Percentiles rank a stretch among this genome's conserved stretches.
Evolutionary conservation across 306 rosid species (phyloP).

Genomic region (Ammopiptanthus mongolicus): DNA sequence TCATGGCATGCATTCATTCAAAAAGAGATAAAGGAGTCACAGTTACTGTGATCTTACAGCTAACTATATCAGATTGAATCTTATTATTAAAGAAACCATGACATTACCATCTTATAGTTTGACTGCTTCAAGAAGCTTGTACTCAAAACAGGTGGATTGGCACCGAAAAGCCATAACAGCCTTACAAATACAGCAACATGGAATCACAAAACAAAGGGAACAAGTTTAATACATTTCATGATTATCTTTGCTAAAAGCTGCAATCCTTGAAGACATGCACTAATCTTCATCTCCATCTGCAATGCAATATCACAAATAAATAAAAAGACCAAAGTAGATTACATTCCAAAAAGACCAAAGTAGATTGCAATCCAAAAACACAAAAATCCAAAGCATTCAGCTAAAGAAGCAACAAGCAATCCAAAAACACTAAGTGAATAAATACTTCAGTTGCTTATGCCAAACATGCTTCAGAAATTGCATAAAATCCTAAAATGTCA

Average conservation of each 20-base stretch:
- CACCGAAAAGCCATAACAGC: constrained; percentile 18
- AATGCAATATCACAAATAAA: constrained; percentile 17
- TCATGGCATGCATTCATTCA: background rate
- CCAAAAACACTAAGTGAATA: background rate
- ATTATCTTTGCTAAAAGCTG: constrained; percentile 22
- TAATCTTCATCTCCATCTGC: constrained; percentile 67
- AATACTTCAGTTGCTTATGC: background rate
- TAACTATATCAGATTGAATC: background rate
- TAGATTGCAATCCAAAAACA: constrained; percentile 6
- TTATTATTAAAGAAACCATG: constrained; percentile 24
- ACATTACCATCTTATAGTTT: constrained; percentile 10
- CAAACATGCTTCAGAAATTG: background rate
- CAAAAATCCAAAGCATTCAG: background rate
- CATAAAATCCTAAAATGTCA: constrained; percentile 4
- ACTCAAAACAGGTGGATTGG: constrained; percentile 25
- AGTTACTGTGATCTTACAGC: background rate
- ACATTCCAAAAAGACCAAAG: background rate
- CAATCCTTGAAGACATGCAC: constrained; percentile 16
- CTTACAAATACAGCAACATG: constrained; percentile 32
- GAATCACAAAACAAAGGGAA: constrained; percentile 21
- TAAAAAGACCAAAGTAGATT: background rate
- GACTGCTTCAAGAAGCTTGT: constrained; percentile 18
- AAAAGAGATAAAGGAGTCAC: background rate
- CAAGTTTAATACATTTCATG: constrained; percentile 21
- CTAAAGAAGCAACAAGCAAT: background rate